Evolutionary conservation across 768 basidiomycete genomes (phyloP).

Genomic region (Steccherinum ochraceum): DNA sequence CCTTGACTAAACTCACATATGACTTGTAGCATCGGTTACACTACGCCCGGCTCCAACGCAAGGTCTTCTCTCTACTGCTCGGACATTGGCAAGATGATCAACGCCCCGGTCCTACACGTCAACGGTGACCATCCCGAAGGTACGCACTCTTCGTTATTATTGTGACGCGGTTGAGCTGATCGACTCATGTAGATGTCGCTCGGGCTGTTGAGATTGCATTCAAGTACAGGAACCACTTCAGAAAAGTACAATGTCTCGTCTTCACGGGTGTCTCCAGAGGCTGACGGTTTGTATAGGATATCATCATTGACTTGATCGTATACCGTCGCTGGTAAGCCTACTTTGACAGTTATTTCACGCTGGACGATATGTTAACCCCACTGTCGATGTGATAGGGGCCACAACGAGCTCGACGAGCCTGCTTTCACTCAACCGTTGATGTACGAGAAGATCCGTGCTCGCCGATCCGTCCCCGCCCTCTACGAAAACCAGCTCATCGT

Average conservation of each 20-base stretch:
- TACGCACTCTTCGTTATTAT: conserved; percentile 5
- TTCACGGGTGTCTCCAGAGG: neutral
- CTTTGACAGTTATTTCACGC: neutral
- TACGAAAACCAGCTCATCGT: conserved; percentile 80
- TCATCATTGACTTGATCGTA: conserved; percentile 84
- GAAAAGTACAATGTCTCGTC: conserved; percentile 45
- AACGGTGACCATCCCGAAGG: conserved; percentile 92
- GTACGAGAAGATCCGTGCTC: conserved; percentile 80
- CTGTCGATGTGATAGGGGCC: too few relatives aligned
- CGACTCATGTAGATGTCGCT: conserved; percentile 54
- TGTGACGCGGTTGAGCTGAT: neutral
- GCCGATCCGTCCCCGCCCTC: conserved; percentile 71
- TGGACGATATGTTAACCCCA: too few relatives aligned
- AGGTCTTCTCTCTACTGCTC: conserved; percentile 87
- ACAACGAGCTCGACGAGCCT: conserved; percentile 86
- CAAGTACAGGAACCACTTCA: conserved; percentile 79
- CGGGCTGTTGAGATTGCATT: conserved; percentile 86
- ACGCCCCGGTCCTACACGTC: conserved; percentile 83
- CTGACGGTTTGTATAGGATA: conserved; percentile 40
- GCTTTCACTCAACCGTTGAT: conserved; percentile 85
- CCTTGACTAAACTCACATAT: conserved; percentile 1
- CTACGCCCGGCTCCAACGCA: conserved; percentile 79
- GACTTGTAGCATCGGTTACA: conserved; percentile 76
- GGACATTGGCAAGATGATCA: conserved; percentile 86
- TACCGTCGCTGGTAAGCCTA: conserved; percentile 69